phyloP scores from a whole-genome alignment of 306 rosid species.

The Cucurbita moschata region DNA sequence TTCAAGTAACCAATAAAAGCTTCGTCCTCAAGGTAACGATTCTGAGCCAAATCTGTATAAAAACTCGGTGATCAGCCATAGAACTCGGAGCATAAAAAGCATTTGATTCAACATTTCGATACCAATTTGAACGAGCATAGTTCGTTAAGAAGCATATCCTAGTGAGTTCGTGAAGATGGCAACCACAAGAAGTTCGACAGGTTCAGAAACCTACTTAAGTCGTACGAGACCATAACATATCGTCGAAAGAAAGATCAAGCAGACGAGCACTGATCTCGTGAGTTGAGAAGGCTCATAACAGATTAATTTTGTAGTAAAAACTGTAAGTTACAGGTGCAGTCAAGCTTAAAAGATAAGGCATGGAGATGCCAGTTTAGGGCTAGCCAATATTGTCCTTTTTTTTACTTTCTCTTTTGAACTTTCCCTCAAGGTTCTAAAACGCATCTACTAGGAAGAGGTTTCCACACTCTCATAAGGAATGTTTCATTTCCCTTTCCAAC shows the following conservation, averaged over 20 bases:
- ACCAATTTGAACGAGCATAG: background rate
- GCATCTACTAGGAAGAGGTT: too few species aligned
- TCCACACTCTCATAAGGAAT: too few species aligned
- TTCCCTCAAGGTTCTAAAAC: too few species aligned
- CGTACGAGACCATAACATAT: background rate
- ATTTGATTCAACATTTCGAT: background rate
- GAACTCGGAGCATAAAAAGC: background rate
- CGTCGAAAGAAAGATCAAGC: background rate
- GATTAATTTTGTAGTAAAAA: background rate
- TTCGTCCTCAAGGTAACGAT: conserved; percentile 90
- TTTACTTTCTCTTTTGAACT: too few species aligned
- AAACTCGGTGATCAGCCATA: conserved; percentile 8
- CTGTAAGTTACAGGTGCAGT: background rate
- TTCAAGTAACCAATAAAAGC: conserved; percentile 91
- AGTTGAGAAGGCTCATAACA: background rate
- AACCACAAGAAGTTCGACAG: background rate
- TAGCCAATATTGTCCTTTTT: too few species aligned
- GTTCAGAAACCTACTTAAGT: background rate
- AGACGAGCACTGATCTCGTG: background rate
- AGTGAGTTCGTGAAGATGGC: background rate
- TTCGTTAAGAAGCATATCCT: background rate
- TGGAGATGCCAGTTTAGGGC: too few species aligned
- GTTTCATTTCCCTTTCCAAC: too few species aligned
- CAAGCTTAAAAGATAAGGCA: background rate
- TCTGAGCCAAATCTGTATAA: conserved; percentile 77